Evolutionary conservation across 176 grass and related monocot species (phyloP), one percentile per base, ranked within the genome.

Genomic region (Hordeum marinum): DNA sequence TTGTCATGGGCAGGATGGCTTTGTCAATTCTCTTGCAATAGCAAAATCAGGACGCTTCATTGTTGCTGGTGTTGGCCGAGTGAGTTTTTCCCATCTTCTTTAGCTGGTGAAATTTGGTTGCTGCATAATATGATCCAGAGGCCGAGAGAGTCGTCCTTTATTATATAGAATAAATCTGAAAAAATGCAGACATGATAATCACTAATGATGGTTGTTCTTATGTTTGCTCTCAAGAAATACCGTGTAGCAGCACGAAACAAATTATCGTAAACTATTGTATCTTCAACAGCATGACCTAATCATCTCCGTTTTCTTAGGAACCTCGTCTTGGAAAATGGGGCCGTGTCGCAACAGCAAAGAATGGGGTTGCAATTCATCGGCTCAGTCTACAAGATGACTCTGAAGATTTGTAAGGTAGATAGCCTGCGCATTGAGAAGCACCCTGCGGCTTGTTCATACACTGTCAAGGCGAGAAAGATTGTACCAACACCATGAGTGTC

Each of bases 251-350:
- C 75, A 60, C 0, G 37, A 39, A 78, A 39, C 20, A 6, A 15
- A 17, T 0, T 14, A 3, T 37, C 34, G 9, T 60, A 27, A n/a
- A 78, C 25, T 25, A 26, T 17, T 39, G 3, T 60, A 54, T 36
- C 25, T 32, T 45, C 8, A 35, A 42, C 40, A 55, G 11, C 8
- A 4, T 70, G 25, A 68, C 29, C 6, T 84, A 5, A 34, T 45
- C 26, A 35, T 23, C 71, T 82, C 78, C 84, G 3, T 71, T 69
- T 73, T 54, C 40, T 48, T 46, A 94, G 92, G 92, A 94, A 87
- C 92, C 81, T 64, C 86, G 92, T 32, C 68, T 94, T 46, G 92
- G 92, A 25, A 89, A 84, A 87, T 94, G 92, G 92, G 92, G 87
- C 0, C 60, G 58, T 35, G 71, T 91, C 39, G 42, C 39, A 37